Evolutionary conservation across 164 flowering plant species (phyloP), one percentile per base, ranked within the genome.

Genomic region (Aristolochia californica): DNA sequence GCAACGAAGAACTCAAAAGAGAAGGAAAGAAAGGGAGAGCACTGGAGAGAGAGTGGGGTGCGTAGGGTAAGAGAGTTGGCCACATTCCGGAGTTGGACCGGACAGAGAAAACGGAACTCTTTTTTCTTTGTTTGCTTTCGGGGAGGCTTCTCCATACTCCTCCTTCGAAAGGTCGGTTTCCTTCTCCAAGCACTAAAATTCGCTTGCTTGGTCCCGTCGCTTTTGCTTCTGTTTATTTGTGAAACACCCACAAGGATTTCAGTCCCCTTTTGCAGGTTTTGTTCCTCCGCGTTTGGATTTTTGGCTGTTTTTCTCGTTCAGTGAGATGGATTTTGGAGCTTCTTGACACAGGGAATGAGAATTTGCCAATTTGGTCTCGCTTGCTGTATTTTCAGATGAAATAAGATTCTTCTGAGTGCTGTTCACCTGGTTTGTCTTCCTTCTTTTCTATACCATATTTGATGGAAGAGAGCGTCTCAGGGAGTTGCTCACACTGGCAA

Each of bases 161-260:
- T 71, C 66, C 68, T 61, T 72, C 64, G 90, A 87, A 81, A 76
- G 77, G 85, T 84, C 83, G 65, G 77, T 76, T 68, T 79, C 83
- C 75, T 72, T 74, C 58, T 57, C 22, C 54, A 51, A 56, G 56
- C 18, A 34, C 48, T 17, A 59, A 73, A 72, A 65, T 34, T 70
- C 48, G 43, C 62, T 61, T 61, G 62, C 63, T 22, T 48, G 22
- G 51, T 48, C 51, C 51, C 51, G 51, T 48, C 51, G 51, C 51
- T 48, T 18, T 48, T 48, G 1, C 51, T 24, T 25, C 53, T 20
- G 26, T 67, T 62, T 65, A 69, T 64, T 71, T 56, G 67, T 53
- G 71, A 50, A 60, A 60, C 71, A 68, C 77, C 74, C 80, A 70
- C 76, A 55, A 57, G 67, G 78, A 72, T 74, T 74, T 70, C 68